phyloP scores from a whole-genome alignment of 2,329 filamentous ascomycete species.

The Knoxdaviesia capensis region DNA sequence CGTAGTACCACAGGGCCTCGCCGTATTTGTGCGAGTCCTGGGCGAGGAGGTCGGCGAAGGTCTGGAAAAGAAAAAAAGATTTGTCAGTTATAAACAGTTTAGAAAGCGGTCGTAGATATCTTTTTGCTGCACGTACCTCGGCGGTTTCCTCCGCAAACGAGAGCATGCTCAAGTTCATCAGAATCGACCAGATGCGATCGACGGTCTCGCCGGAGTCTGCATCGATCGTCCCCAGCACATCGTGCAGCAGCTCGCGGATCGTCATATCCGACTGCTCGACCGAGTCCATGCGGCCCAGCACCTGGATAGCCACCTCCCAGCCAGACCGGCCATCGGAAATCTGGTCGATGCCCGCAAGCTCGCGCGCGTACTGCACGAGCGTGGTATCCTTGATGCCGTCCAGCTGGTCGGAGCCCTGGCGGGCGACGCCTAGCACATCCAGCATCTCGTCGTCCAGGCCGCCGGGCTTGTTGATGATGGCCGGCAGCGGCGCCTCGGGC shows the following conservation, averaged over 20 bases:
- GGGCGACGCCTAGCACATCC: conserved; percentile 54
- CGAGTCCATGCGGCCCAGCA: conserved; percentile 66
- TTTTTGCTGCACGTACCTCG: conserved; percentile 37
- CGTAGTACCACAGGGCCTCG: conserved; percentile 76
- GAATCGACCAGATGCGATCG: conserved; percentile 62
- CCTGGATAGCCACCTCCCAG: conserved; percentile 75
- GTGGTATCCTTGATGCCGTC: conserved; percentile 62
- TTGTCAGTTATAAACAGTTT: conserved; percentile 8
- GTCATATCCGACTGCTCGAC: conserved; percentile 48
- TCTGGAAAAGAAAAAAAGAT: conserved; percentile 22
- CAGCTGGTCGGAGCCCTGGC: conserved; percentile 34
- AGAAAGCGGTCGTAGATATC: background rate
- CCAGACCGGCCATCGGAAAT: conserved; percentile 39
- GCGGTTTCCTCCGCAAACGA: conserved; percentile 64
- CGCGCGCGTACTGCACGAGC: conserved; percentile 54
- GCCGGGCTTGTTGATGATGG: conserved; percentile 36
- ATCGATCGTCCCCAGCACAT: conserved; percentile 39
- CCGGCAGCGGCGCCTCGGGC: conserved; percentile 29
- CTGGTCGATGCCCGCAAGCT: conserved; percentile 35
- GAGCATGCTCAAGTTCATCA: conserved; percentile 59
- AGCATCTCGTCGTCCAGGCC: conserved; percentile 43
- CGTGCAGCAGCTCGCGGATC: conserved; percentile 50
- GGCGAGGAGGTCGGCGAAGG: conserved; percentile 62
- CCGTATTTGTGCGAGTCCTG: conserved; percentile 61
- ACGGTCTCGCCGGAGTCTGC: conserved; percentile 52